These are phyloP conservation scores for Leccinum insolens DNA, from an alignment of 1,284 basidiomycete genomes.

Conservation along the genomic window DNA sequence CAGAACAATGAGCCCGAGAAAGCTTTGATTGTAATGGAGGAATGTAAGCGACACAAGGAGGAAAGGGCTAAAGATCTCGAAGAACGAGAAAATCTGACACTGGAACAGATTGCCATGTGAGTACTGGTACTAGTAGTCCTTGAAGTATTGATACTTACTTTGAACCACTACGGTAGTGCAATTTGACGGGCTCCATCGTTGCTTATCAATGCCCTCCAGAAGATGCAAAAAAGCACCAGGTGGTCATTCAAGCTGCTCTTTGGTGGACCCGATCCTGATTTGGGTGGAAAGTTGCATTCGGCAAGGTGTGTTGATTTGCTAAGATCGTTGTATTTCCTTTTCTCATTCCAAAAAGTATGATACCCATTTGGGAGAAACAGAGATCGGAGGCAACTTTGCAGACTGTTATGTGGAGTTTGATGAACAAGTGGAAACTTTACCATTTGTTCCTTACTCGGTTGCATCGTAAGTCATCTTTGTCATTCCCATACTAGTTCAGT, in stretches of 20 bases:
- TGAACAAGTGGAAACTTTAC: too few relatives aligned
- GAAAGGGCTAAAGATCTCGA: neutral
- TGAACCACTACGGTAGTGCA: neutral
- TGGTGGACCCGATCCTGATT: neutral
- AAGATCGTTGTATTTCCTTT: neutral
- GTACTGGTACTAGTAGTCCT: neutral
- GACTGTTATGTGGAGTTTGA: too few relatives aligned
- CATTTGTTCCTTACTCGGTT: too few relatives aligned
- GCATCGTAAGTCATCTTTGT: too few relatives aligned
- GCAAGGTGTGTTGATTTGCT: neutral
- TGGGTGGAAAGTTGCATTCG: neutral
- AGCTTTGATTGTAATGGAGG: neutral
- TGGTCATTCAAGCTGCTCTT: neutral
- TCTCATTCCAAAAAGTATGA: neutral
- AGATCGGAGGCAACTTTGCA: too few relatives aligned
- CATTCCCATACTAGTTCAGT: too few relatives aligned
- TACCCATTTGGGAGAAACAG: neutral
- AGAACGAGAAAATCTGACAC: neutral
- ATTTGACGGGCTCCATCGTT: neutral
- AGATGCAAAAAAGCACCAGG: neutral
- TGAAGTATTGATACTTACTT: neutral
- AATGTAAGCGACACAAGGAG: neutral
- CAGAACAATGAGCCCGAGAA: neutral
- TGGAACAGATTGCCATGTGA: neutral
- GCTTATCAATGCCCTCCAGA: neutral